Percentiles rank a stretch among this genome's conserved stretches.
These are phyloP conservation scores for Hanseniaspora clermontiae DNA, from an alignment of 805 yeast genomes.

Conservation along the genomic window DNA sequence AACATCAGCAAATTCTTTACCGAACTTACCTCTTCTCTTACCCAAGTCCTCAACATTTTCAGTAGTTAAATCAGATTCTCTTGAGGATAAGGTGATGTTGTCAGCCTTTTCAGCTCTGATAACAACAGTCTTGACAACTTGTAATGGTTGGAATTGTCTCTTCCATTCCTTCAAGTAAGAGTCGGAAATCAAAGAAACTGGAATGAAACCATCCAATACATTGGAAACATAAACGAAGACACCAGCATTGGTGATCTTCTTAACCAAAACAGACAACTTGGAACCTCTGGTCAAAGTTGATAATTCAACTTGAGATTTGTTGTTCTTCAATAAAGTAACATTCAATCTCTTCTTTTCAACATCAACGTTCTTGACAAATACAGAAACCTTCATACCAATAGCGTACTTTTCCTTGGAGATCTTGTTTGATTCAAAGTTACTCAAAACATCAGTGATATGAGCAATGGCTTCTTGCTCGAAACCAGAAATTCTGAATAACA, in stretches of 20 bases:
- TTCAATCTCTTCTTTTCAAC: slow-evolving; percentile 34
- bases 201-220: slow-evolving; percentile 61
- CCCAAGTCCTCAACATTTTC: slow-evolving; percentile 27
- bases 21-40: slow-evolving; percentile 24
- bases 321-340: slow-evolving; percentile 48
- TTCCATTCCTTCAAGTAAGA: slow-evolving; percentile 80
- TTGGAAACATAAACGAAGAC: slow-evolving; percentile 66
- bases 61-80: slow-evolving; percentile 69
- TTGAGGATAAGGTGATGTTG: slow-evolving; percentile 63
- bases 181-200: slow-evolving; percentile 72
- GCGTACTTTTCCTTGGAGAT: slow-evolving; percentile 6
- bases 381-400: slow-evolving; percentile 42
- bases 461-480: slow-evolving; percentile 48
- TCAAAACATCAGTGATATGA: slow-evolving; percentile 63
- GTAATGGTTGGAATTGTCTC: slow-evolving; percentile 54
- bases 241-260: slow-evolving; percentile 61
- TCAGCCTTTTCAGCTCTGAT: slow-evolving; percentile 48
- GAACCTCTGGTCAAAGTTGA: slow-evolving; percentile 55
- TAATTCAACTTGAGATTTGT: slow-evolving; percentile 34
- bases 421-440: slow-evolving; percentile 32
- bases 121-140: slow-evolving; percentile 63
- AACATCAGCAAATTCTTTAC: slow-evolving; percentile 56
- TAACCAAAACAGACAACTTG: slow-evolving; percentile 69
- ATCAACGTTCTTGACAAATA: slow-evolving; percentile 32
- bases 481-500: slow-evolving; percentile 58